Evolutionary conservation across 2,329 filamentous ascomycete species (phyloP), one percentile per base, ranked within the genome.

Genomic region (Botrytis hyacinthi): DNA sequence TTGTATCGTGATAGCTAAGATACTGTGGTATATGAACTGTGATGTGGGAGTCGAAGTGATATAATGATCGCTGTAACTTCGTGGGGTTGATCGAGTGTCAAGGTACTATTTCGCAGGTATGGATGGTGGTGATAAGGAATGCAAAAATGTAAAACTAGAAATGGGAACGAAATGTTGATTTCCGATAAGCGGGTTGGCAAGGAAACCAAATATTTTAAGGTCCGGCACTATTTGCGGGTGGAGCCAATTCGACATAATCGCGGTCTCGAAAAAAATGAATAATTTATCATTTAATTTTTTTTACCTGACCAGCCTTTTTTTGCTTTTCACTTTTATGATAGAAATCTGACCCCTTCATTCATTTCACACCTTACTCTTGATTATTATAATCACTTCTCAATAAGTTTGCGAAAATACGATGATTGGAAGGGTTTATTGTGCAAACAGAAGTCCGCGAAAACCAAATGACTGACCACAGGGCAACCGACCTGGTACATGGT

Each of bases 401-500:
- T 29, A 54, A n/a, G 14, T 35, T 37, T 29, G 48, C 51, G 57
- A 51, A 32, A 46, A 42, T 20, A 72, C 74, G 75, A 81, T 81
- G 80, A 77, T 75, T 76, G 65, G 69, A 71, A 75, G 35, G 62
- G 73, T 42, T 72, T 63, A 37, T 74, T 68, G 68, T 46, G 54
- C 65, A 73, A 72, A 68, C 72, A 75, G 62, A 76, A 73, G 40
- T 69, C 74, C 61, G 76, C 74, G 72, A 77, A 81, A 82, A 78
- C 85, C 85, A 79, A 74, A 77, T 77, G 76, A 73, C 73, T 77
- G 76, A 82, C 59, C 74, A 81, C 71, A 80, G 83, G 59, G 79
- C 83, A 54, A 83, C 82, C 77, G 83, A 86, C 82, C 83, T 88
- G 70, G 83, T 84, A 71, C 86, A 85, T 77, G 88, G 88, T 80